Evolutionary conservation across 306 rosid genomes (phyloP), one percentile per base, ranked within the genome.

Genomic region (Astragalus glycyphyllos): DNA sequence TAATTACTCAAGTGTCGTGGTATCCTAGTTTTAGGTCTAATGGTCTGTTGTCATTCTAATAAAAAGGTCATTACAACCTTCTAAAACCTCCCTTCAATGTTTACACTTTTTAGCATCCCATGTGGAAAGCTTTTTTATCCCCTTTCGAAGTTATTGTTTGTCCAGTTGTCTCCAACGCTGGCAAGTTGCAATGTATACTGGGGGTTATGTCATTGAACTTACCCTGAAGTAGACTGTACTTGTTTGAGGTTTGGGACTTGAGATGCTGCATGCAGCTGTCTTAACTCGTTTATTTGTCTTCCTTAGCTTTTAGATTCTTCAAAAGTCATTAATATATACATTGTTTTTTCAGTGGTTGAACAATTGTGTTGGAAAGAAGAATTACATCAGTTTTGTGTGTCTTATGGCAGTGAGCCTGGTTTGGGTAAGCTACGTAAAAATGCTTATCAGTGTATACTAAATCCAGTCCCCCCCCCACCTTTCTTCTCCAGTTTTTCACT

Each of bases 311-410:
- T 68, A 71, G 46, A 11, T 58, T 74, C 64, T 78, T 78, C 7
- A 13, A 55, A 61, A 23, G 11, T 23, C 37, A 26, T 71, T 11
- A 65, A 45, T 34, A 63, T 61, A 44, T 49, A n/a, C 46, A 35
- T 74, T 56, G 35, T 77, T 42, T 74, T 77, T 84, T 84, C 90
- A 90, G 95, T 90, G 97, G 97, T 75, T 90, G 84, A 90, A 90
- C 76, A 88, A 86, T 71, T 88, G 97, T 45, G 95, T 90, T 69
- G 97, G 97, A 71, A 81, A 86, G 83, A 88, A 88, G 82, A 90
- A 90, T 73, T 90, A 88, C 72, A 65, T 86, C 75, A 79, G 95
- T 6, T 88, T 88, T 5, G 90, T 90, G 69, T 86, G 92, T 80
- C 90, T 90, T 48, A 88, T 90, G 97, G 97, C 89, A 57, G 87